Conservation (phyloP, 2,329 filamentous ascomycete genomes). For the Diplodia corticola region DNA sequence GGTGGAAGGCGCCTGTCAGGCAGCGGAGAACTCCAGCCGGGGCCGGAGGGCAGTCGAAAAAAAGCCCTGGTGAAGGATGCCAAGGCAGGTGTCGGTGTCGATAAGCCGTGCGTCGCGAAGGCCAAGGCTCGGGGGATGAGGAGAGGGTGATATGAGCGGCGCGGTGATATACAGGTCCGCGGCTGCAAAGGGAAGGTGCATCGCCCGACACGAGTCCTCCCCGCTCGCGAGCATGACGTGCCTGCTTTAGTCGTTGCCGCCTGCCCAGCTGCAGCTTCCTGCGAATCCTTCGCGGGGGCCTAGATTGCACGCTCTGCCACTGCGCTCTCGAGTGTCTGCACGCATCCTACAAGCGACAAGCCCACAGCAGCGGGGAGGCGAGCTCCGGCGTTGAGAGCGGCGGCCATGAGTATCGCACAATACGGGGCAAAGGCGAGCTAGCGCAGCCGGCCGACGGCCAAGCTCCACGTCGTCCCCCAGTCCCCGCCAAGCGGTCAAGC, state of each 20-base stretch:
- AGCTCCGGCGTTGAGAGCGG: not conserved
- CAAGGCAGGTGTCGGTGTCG: not conserved
- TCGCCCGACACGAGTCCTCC: not conserved
- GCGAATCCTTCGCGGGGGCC: conserved; percentile 1
- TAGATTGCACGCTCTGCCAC: not conserved
- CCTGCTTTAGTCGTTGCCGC: conserved; percentile 7
- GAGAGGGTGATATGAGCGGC: conserved; percentile 14
- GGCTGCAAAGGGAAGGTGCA: conserved; percentile 12
- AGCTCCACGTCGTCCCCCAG: not conserved
- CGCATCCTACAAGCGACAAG: not conserved
- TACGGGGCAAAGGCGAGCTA: not conserved
- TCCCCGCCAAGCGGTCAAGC: not conserved
- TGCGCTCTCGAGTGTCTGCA: not conserved
- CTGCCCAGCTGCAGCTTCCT: not conserved
- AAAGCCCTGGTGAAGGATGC: not conserved
- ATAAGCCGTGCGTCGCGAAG: conserved; percentile 13
- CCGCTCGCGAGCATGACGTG: not conserved
- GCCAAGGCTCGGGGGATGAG: conserved; percentile 10
- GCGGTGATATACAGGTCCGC: conserved; percentile 13
- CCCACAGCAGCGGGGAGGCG: not conserved
- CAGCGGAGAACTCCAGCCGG: conserved; percentile 10
- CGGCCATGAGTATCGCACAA: not conserved
- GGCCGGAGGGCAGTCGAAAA: not conserved
- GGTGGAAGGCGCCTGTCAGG: not conserved
- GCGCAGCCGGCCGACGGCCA: not conserved